Conservation (phyloP, 768 basidiomycete genomes). For the Suillus luteus region DNA sequence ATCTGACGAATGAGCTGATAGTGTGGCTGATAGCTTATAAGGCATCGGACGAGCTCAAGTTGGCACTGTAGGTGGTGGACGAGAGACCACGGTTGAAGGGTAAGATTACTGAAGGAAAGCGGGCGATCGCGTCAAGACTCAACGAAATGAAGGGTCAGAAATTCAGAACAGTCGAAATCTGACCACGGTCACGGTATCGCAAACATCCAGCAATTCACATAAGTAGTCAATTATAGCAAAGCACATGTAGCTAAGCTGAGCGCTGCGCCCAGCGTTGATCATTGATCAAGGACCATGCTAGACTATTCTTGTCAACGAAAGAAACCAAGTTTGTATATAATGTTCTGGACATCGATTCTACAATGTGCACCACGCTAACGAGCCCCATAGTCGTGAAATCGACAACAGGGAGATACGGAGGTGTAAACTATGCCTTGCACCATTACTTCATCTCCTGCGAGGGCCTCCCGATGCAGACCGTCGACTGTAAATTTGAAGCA, state of each 20-base stretch:
- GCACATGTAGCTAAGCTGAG: not conserved
- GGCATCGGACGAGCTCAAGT: slow-evolving; percentile 46
- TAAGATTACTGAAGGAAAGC: not conserved
- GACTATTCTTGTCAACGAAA: not conserved
- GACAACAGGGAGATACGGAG: slow-evolving; percentile 83
- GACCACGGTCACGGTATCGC: not conserved
- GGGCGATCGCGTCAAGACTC: not conserved
- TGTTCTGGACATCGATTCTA: not conserved
- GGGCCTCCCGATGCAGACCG: slow-evolving; percentile 54
- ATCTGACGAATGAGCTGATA: slow-evolving; percentile 72
- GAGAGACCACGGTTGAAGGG: not conserved
- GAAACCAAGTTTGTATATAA: not conserved
- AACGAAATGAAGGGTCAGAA: slow-evolving; percentile 1
- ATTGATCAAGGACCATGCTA: not conserved
- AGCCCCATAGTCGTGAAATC: slow-evolving; percentile 62
- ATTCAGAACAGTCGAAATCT: slow-evolving; percentile 12
- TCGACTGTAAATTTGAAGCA: slow-evolving; percentile 38
- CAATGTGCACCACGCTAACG: slow-evolving; percentile 87
- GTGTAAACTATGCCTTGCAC: slow-evolving; percentile 86
- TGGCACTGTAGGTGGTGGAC: not conserved
- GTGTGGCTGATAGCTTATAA: slow-evolving; percentile 76
- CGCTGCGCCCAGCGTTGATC: not conserved
- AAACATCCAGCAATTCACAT: not conserved
- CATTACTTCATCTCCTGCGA: slow-evolving; percentile 92
- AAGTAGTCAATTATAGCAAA: not conserved